These are phyloP conservation scores for Oryza officinalis DNA, from an alignment of 176 grass and related monocot genomes.

Conservation along the genomic window DNA sequence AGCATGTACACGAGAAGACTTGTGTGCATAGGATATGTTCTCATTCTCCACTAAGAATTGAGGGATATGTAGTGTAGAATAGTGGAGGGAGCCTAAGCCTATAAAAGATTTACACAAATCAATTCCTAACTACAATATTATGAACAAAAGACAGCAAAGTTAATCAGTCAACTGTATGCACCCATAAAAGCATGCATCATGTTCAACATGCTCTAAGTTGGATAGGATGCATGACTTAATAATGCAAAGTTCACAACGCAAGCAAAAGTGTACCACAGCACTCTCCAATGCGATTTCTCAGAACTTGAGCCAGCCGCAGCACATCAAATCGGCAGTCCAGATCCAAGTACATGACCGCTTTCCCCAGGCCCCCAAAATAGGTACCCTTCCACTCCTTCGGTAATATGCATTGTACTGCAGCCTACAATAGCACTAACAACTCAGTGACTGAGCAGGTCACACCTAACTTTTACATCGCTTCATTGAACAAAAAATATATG, in stretches of 20 bases:
- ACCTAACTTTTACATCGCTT: background rate
- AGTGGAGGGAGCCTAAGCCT: background rate
- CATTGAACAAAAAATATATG: background rate
- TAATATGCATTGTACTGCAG: constrained; percentile 80
- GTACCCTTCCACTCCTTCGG: constrained; percentile 77
- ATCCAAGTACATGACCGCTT: constrained; percentile 70
- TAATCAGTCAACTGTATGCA: background rate
- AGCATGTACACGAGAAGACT: too few relatives aligned
- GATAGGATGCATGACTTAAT: constrained; percentile 10
- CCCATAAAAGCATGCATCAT: background rate
- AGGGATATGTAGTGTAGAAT: background rate
- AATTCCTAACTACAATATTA: background rate
- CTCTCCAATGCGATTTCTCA: constrained; percentile 56
- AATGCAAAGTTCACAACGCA: background rate
- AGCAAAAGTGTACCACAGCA: constrained; percentile 36
- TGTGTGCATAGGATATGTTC: too few relatives aligned
- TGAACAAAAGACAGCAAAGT: background rate
- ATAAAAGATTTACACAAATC: background rate
- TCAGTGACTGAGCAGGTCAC: constrained; percentile 32
- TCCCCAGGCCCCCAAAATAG: constrained; percentile 72
- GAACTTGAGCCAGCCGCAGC: constrained; percentile 62
- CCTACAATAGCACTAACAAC: constrained; percentile 28
- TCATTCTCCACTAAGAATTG: constrained; percentile 13
- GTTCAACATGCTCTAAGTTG: constrained; percentile 14
- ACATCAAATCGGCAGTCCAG: constrained; percentile 91